Base-by-base conservation (phyloP, 306 rosid species). In the Dalbergia oliveri region DNA sequence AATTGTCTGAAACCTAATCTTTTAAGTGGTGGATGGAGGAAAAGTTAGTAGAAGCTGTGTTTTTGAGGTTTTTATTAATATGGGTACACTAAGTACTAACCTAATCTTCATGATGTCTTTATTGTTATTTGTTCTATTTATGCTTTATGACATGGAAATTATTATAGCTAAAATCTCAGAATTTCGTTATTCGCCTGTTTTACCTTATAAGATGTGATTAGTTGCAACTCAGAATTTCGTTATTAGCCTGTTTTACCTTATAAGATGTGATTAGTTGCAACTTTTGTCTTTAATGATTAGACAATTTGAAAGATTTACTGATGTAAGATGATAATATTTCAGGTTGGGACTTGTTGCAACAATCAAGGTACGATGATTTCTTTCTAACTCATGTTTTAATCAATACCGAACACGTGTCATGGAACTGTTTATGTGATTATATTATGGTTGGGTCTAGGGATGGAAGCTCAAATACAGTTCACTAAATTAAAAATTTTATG, bases 341-440 rank as follows among this genome's bases (percentile, higher is more conserved):
- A 95, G 99, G 93, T 90, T 95, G 93, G 98, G 98, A 64, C 99
- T 95, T 39, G 98, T 93, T 81, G 94, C 97, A 18, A 94, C 99
- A 77, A 93, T 93, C 54, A 94, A 94, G 99, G 97, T 94, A 93
- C 43, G 73, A 49, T 66, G 44, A 34, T 44, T 11, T 39, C 39
- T 16, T 15, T 21, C 62, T 45, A 9, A 16, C 3, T 44, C 13
- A 13, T 10, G 16, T 26, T 43, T 63, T 26, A 54, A 16, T 80
- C 8, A 9, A 60, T 53, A 31, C 11, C 19, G 43, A 58, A 34
- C 11, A 80, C 19, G 31, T 59, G 51, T 61, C 57, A 51, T 34
- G 75, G 21, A 49, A 14, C 12, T 18, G 63, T 18, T 11, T 47
- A 13, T 85, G 12, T 81, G 33, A 33, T 77, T 16, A 2, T 16